Evolutionary conservation across 768 basidiomycete genomes (phyloP), one percentile per base, ranked within the genome.

Genomic region (Xanthoconium stramineum): DNA sequence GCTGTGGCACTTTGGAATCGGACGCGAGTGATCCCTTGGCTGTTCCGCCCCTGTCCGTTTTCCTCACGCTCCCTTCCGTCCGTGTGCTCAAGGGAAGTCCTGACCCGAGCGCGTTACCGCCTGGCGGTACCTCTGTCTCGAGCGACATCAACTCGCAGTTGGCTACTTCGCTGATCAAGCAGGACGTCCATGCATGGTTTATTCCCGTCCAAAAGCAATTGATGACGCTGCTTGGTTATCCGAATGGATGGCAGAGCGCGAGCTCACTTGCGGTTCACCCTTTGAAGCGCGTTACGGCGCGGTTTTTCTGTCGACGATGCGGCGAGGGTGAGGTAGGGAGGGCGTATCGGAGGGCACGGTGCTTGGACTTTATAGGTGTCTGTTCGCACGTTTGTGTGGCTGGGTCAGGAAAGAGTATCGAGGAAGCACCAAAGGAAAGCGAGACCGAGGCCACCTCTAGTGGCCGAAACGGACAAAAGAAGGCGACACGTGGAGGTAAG

Each of bases 241-340:
- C 76, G 0, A 67, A 76, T 5, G 61, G 56, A 53, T 88, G 84
- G 84, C 80, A 74, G 60, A 72, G 70, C 29, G 73, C 81, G 19
- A 80, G 76, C 61, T 74, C 66, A 50, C 76, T 67, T 15, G 65
- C 69, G 38, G 51, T 86, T 10, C 82, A 83, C 63, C 85, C 86
- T 0, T 78, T 80, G 17, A 78, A 85, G 47, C 75, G 86, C 42
- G 54, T 84, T 14, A 82, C 80, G 6, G 83, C 85, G 0, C 70
- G 82, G 24, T 89, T 86, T 69, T 66, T 71, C 29, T 91, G 88
- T 65, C 76, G 68, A 52, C 60, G 62, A 38, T 91, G 89, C 62
- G 63, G 62, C 5, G 55, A 65, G 60, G 67, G 74, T 13, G 72
- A 66, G 10, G 68, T 77, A 1, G 67, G 65, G 5, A 61, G 54